phyloP scores from a whole-genome alignment of 2,329 filamentous ascomycete species.

The Fusarium dlaminii region DNA sequence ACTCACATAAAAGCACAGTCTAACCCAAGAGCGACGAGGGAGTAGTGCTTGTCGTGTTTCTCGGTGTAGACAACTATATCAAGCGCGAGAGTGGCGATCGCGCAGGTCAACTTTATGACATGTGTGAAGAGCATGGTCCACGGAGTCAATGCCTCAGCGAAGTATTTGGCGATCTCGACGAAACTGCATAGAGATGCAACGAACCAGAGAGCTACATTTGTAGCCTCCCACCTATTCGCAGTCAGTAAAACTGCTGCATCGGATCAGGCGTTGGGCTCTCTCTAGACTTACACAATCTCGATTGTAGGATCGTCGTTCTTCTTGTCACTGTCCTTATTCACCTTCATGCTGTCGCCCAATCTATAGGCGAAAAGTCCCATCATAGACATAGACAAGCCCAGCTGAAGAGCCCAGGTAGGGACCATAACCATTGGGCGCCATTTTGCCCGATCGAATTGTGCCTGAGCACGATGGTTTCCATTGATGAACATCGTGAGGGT shows the following conservation, averaged over 20 bases:
- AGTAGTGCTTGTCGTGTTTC: slow-evolving; percentile 57
- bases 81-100: slow-evolving; percentile 58
- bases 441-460: slow-evolving; percentile 61
- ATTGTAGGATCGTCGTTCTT: slow-evolving; percentile 54
- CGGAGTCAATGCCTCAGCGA: slow-evolving; percentile 62
- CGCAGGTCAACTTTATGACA: slow-evolving; percentile 59
- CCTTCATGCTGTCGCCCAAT: slow-evolving; percentile 57
- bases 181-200: slow-evolving; percentile 58
- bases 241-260: not conserved
- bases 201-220: slow-evolving; percentile 61
- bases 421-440: slow-evolving; percentile 61
- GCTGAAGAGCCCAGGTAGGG: slow-evolving; percentile 61
- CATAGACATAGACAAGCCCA: slow-evolving; percentile 55
- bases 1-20: slow-evolving; percentile 61
- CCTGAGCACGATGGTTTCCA: slow-evolving; percentile 60
- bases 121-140: slow-evolving; percentile 63
- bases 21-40: slow-evolving; percentile 58
- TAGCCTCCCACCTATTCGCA: slow-evolving; percentile 61
- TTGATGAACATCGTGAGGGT: slow-evolving; percentile 35
- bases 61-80: slow-evolving; percentile 62
- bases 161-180: slow-evolving; percentile 57
- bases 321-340: slow-evolving; percentile 53
- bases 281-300: slow-evolving; percentile 59
- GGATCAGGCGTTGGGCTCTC: not conserved
- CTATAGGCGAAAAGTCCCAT: slow-evolving; percentile 65